These are phyloP conservation scores for Globisporangium carolinianum DNA, from an alignment of 352 stramenopile species.

Conservation along the genomic window DNA sequence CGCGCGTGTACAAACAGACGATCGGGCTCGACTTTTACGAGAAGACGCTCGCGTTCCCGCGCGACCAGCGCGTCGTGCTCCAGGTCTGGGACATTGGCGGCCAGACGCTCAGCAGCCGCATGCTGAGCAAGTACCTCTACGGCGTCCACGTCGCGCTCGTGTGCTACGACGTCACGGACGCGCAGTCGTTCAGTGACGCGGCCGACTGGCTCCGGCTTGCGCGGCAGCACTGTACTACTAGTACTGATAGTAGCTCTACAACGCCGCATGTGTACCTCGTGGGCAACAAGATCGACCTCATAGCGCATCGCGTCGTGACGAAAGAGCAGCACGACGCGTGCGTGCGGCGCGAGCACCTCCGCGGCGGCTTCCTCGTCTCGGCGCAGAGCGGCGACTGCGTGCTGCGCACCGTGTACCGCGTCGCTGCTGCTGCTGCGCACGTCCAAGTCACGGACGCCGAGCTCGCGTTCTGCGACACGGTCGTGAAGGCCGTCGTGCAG, in stretches of 20 bases:
- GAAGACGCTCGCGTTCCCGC: constrained; percentile 74
- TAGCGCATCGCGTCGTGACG: constrained; percentile 63
- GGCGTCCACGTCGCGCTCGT: constrained; percentile 71
- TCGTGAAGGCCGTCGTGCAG: constrained; percentile 49
- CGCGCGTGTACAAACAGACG: constrained; percentile 82
- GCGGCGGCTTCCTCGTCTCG: constrained; percentile 75
- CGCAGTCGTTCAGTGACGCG: constrained; percentile 72
- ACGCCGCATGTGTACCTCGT: constrained; percentile 64
- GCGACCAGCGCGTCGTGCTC: constrained; percentile 64
- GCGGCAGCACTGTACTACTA: constrained; percentile 1
- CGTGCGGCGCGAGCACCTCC: constrained; percentile 48
- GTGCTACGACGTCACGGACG: constrained; percentile 85
- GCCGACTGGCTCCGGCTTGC: constrained; percentile 73
- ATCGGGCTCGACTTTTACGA: constrained; percentile 86
- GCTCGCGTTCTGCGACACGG: constrained; percentile 71
- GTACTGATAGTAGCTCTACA: constrained; percentile 2
- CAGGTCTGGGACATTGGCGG: constrained; percentile 88
- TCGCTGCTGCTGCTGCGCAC: constrained; percentile 56
- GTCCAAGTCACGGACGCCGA: constrained; percentile 76
- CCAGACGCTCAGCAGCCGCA: constrained; percentile 85
- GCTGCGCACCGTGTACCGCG: constrained; percentile 69
- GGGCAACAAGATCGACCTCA: constrained; percentile 86
- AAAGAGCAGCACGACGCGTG: constrained; percentile 72
- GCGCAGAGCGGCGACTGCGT: constrained; percentile 82
- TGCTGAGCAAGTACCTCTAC: constrained; percentile 83